Conservation (phyloP, 208 protist species). For the Trypanosomatidae sp. region DNA sequence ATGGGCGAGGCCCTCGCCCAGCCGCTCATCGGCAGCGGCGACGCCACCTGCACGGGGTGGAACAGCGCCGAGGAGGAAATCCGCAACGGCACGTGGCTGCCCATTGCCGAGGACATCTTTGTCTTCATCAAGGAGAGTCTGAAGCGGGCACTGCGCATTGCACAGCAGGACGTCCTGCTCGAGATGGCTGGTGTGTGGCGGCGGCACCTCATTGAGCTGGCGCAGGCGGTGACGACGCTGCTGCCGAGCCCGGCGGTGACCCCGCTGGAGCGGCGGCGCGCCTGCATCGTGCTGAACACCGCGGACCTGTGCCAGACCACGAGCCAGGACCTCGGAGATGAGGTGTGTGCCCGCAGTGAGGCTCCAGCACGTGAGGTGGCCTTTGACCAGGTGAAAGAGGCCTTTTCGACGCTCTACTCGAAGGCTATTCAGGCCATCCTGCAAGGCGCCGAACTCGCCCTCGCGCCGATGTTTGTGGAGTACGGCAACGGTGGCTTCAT, state of each 20-base stretch:
- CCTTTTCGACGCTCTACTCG: constrained; percentile 87
- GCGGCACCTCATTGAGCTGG: constrained; percentile 67
- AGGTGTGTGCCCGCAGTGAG: constrained; percentile 74
- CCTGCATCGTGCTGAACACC: constrained; percentile 89
- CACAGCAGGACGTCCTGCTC: constrained; percentile 84
- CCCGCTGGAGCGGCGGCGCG: constrained; percentile 54
- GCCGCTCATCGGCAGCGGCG: constrained; percentile 74
- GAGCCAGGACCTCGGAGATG: constrained; percentile 69
- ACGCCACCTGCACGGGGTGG: too few relatives aligned
- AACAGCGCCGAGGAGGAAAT: constrained; percentile 58
- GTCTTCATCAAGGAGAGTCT: constrained; percentile 91
- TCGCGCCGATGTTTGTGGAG: constrained; percentile 59
- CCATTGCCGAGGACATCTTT: constrained; percentile 90
- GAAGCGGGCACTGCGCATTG: constrained; percentile 76
- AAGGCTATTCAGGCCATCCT: constrained; percentile 67
- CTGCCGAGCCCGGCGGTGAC: constrained; percentile 43
- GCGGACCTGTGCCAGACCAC: constrained; percentile 82
- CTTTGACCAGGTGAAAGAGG: constrained; percentile 73
- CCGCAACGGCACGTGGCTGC: constrained; percentile 57
- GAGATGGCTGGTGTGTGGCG: constrained; percentile 89
- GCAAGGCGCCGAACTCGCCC: constrained; percentile 45
- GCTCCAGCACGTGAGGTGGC: constrained; percentile 62
- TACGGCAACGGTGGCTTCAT: constrained; percentile 72
- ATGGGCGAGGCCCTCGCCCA: constrained; percentile 86
- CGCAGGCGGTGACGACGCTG: constrained; percentile 33